A percentile compares a stretch with the other conserved stretches of the same genome.
Conservation (phyloP, 2,329 filamentous ascomycete genomes). For the Lecanicillium sp. region DNA sequence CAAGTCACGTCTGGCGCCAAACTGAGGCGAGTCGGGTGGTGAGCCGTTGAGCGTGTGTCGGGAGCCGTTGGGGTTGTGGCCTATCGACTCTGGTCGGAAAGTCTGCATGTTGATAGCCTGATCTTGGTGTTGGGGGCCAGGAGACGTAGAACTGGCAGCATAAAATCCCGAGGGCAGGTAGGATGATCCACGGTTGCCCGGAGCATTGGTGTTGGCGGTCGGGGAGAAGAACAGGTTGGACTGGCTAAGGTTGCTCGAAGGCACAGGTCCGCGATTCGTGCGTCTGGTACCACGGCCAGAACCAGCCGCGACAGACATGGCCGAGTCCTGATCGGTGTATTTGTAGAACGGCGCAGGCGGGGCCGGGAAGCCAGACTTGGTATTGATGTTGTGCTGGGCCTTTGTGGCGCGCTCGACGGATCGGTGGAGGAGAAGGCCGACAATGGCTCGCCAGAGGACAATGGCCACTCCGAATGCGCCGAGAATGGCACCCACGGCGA, state of each 20-base stretch:
- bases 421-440: slow-evolving; percentile 86
- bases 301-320: slow-evolving; percentile 40
- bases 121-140: slow-evolving; percentile 34
- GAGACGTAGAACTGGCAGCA: slow-evolving; percentile 55
- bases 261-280: slow-evolving; percentile 42
- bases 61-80: slow-evolving; percentile 32
- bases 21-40: slow-evolving; percentile 58
- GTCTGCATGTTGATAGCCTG: slow-evolving; percentile 55
- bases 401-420: slow-evolving; percentile 82
- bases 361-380: slow-evolving; percentile 57
- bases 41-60: slow-evolving; percentile 39
- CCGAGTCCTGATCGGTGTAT: slow-evolving; percentile 51
- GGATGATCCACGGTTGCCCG: slow-evolving; percentile 61
- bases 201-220: slow-evolving; percentile 64
- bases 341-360: slow-evolving; percentile 56
- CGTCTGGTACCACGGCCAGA: slow-evolving; percentile 43
- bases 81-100: slow-evolving; percentile 50
- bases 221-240: slow-evolving; percentile 91
- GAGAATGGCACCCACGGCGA: slow-evolving; percentile 81
- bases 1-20: slow-evolving; percentile 39
- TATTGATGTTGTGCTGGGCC: slow-evolving; percentile 61
- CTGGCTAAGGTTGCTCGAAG: slow-evolving; percentile 50
- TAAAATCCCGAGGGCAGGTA: slow-evolving; percentile 92
- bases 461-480: slow-evolving; percentile 77
- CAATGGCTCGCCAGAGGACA: slow-evolving; percentile 77